Base-by-base conservation (phyloP, 2,329 filamentous ascomycete genomes). In the Byssochlamys sp. region DNA sequence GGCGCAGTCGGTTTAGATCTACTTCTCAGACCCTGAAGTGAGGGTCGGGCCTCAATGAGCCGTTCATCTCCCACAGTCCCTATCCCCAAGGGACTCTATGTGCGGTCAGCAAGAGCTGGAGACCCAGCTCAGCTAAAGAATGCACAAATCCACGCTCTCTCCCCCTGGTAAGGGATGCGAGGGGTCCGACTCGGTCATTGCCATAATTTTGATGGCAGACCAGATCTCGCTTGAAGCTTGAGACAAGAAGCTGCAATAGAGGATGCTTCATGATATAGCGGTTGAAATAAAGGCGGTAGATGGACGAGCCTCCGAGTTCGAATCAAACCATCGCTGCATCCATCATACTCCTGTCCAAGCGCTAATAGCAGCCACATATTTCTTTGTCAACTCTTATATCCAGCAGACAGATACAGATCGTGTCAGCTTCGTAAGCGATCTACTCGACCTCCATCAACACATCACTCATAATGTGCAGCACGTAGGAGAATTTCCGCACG, bases 391-490 rank as follows among this genome's bases (percentile, higher is more conserved):
- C 7, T 31, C 7, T 31, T 7, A 10, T 31, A 31, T 31, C 29
- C 11, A 10, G 29, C 29, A 10, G 11, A 45, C 39, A 45, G 39
- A 14, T 14, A 45, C 7, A 45, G 39, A 19, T 7, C n/a, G 5
- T 24, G 14, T 45, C n/a, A 24, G 6, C 39, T 19, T 45, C 14
- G 5, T 19, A 33, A 33, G 3, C n/a, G 19, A 24, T 9, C n/a
- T 45, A 71, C 50, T 72, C 70, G 45, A 70, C 65, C 49, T 72
- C 70, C 68, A 73, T 69, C 29, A 73, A 60, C 9, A 72, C 70
- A 68, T 81, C 79, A 62, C 78, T 80, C 80, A 82, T 81, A 28
- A 81, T 81, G 61, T 80, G 77, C 53, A 81, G 64, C 54, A 81
- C 78, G 61, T 80, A 75, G 2, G 75, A 77, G 61, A 80, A 78